Evolutionary conservation across 306 rosid species (phyloP), one percentile per base, ranked within the genome.

Genomic region (Begonia masoniana): DNA sequence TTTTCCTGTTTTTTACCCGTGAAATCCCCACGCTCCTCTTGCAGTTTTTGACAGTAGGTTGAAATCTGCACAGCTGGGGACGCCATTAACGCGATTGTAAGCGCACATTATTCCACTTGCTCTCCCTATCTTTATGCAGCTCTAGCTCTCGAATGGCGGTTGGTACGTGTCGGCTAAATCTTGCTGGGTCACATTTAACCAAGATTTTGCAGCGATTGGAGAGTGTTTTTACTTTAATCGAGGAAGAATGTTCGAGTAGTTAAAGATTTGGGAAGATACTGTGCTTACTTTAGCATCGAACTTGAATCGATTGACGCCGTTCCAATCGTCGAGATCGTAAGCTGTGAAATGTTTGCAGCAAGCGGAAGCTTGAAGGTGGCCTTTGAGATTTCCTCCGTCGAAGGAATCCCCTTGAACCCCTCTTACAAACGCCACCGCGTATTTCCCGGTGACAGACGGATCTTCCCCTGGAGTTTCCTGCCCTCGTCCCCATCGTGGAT

Each of bases 391-490:
- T 12, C 74, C 76, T 5, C 86, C 94, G 4, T 62, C 47, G 6
- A 67, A 78, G 36, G 92, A 68, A 54, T 91, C 84, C 0, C 96
- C 99, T 55, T 91, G 94, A 63, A 91, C 12, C 3, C 99, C 99
- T 59, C 94, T 79, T 13, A 91, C 96, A 57, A 45, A 91, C 1
- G 92, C 73, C 61, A 75, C 79, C 0, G 96, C 78, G 43, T 83
- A 91, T 19, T 59, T 70, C 0, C 92, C 80, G 3, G 79, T 58
- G 14, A 86, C 24, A 56, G 66, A 3, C 12, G 99, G 99, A 41
- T 91, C 99, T 70, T 91, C 99, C 10, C 99, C 99, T 2, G 96
- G 81, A 4, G 99, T 91, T 55, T 91, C 99, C 62, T 91, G 96
- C 12, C 99, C 99, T 69, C 99, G 75, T 0, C 99, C 96, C 99